These are phyloP conservation scores for Ustilago sp. DNA, from an alignment of 1,284 basidiomycete species.

Conservation along the genomic window DNA sequence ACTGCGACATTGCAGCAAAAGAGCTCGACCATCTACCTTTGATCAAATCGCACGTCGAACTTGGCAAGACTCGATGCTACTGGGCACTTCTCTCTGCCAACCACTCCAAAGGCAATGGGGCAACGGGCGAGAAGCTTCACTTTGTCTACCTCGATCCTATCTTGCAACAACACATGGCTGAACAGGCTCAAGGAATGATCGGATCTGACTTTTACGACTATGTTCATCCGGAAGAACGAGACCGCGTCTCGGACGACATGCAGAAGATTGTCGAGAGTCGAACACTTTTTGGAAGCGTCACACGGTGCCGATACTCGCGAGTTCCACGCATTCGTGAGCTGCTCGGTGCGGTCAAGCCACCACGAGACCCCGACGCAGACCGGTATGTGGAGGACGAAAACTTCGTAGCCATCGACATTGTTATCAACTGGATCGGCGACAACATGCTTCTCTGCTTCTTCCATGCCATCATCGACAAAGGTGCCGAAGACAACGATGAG, in stretches of 20 bases:
- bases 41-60: conserved; percentile 21
- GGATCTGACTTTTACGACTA: conserved; percentile 84
- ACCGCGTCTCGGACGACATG: conserved; percentile 74
- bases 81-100: conserved; percentile 57
- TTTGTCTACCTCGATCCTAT: conserved; percentile 92
- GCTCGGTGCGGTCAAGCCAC: conserved; percentile 70
- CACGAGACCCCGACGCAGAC: conserved; percentile 74
- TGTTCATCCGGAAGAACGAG: conserved; percentile 88
- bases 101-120: conserved; percentile 19
- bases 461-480: conserved; percentile 80
- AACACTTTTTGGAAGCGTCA: conserved; percentile 90
- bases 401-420: conserved; percentile 89
- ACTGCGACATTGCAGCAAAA: not conserved
- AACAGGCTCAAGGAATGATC: conserved; percentile 78
- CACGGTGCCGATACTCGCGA: conserved; percentile 76
- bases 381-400: conserved; percentile 80
- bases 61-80: conserved; percentile 54
- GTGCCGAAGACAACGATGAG: conserved; percentile 84
- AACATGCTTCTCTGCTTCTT: conserved; percentile 93
- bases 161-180: conserved; percentile 79
- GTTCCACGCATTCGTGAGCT: conserved; percentile 71
- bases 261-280: conserved; percentile 81
- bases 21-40: conserved; percentile 14
- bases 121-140: conserved; percentile 73
- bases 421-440: conserved; percentile 93